phyloP scores from a whole-genome alignment of 2,329 filamentous ascomycete genomes.

The Xylaria sp. region DNA sequence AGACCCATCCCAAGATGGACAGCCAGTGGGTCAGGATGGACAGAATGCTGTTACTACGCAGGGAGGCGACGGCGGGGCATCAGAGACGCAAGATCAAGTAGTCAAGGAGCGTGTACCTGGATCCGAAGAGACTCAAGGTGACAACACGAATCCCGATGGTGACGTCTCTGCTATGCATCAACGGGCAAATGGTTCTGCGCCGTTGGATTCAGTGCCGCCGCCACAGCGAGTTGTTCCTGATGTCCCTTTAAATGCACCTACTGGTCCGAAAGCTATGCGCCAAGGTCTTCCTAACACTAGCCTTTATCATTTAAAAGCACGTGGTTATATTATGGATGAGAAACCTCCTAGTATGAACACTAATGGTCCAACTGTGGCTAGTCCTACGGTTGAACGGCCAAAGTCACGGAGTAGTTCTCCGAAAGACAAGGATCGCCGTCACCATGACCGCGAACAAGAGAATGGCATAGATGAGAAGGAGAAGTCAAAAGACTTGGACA shows the following conservation, averaged over 20 bases:
- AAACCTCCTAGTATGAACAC: conserved; percentile 48
- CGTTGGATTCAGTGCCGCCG: conserved; percentile 39
- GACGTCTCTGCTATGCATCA: conserved; percentile 51
- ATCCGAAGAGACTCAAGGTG: conserved; percentile 44
- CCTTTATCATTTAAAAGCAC: conserved; percentile 71
- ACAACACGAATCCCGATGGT: conserved; percentile 48
- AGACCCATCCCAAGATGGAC: conserved; percentile 42
- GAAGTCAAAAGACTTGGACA: conserved; percentile 45
- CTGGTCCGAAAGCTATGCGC: conserved; percentile 93
- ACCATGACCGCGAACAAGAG: conserved; percentile 53
- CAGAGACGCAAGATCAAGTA: conserved; percentile 46
- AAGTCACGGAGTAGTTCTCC: conserved; percentile 63
- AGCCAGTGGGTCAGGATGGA: conserved; percentile 43
- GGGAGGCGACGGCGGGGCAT: conserved; percentile 40
- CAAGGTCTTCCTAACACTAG: conserved; percentile 87
- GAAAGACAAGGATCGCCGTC: conserved; percentile 52
- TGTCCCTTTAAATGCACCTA: conserved; percentile 79
- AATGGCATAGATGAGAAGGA: conserved; percentile 47
- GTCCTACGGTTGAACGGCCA: conserved; percentile 50
- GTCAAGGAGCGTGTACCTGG: conserved; percentile 44
- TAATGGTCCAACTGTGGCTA: conserved; percentile 49
- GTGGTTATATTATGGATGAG: conserved; percentile 59
- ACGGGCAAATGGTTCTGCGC: conserved; percentile 44
- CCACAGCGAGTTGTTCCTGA: conserved; percentile 49
- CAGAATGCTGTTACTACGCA: conserved; percentile 40